Conservation (phyloP, 768 basidiomycete genomes). For the Boletellus emodensis region DNA sequence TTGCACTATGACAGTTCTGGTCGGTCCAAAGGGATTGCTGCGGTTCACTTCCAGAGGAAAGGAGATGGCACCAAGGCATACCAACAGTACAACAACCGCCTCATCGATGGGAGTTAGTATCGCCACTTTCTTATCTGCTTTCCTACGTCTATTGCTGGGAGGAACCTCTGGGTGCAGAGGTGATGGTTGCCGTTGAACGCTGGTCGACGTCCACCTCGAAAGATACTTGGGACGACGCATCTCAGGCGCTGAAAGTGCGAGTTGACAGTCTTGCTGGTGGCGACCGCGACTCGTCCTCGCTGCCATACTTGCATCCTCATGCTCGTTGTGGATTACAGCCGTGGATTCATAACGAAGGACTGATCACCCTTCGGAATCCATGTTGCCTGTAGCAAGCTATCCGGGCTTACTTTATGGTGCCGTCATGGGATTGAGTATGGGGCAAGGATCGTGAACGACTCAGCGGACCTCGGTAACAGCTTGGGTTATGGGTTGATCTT, state of each 20-base stretch:
- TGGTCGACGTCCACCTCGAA: conserved; percentile 20
- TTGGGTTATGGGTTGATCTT: conserved; percentile 31
- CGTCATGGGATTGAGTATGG: conserved; percentile 30
- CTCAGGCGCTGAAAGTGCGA: conserved; percentile 28
- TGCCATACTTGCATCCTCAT: conserved; percentile 12
- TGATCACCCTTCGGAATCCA: conserved; percentile 28
- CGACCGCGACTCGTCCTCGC: conserved; percentile 30
- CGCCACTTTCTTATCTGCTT: conserved; percentile 44
- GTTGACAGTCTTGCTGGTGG: conserved; percentile 28
- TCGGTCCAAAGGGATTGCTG: conserved; percentile 86
- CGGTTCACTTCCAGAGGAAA: conserved; percentile 78
- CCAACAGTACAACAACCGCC: conserved; percentile 93
- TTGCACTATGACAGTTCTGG: conserved; percentile 83
- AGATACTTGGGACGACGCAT: conserved; percentile 23
- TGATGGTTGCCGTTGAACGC: conserved; percentile 19
- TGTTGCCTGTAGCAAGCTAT: conserved; percentile 24
- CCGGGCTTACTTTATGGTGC: conserved; percentile 26
- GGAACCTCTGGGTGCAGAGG: conserved; percentile 15
- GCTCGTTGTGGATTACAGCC: conserved; percentile 24
- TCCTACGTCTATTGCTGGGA: conserved; percentile 26
- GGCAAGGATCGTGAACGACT: conserved; percentile 30
- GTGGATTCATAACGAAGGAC: conserved; percentile 21
- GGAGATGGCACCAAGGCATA: conserved; percentile 92
- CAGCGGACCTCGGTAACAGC: conserved; percentile 23
- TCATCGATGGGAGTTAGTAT: conserved; percentile 99